Percentiles rank a stretch among this genome's conserved stretches.
phyloP scores from a whole-genome alignment of 2,329 filamentous ascomycete genomes.

The Penicillium sp. region DNA sequence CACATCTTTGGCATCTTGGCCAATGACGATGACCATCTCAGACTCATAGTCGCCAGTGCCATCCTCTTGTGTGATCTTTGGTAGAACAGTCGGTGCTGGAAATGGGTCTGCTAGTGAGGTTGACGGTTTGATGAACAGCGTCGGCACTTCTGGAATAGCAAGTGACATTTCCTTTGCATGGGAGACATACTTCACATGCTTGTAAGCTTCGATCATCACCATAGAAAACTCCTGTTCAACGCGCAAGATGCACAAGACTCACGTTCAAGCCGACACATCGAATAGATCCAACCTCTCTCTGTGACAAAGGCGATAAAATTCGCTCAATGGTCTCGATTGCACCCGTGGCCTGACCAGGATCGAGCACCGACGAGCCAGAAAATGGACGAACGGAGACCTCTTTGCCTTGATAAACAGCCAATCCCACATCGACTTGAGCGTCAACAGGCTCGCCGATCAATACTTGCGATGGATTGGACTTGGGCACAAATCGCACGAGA shows the following conservation, averaged over 20 bases:
- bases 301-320: slow-evolving; percentile 48
- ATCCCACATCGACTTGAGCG: slow-evolving; percentile 50
- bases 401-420: slow-evolving; percentile 50
- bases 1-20: slow-evolving; percentile 50
- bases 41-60: slow-evolving; percentile 56
- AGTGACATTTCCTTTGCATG: slow-evolving; percentile 51
- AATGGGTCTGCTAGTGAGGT: slow-evolving; percentile 52
- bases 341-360: slow-evolving; percentile 48
- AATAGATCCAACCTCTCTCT: slow-evolving; percentile 50
- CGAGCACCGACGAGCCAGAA: slow-evolving; percentile 53
- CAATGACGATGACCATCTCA: slow-evolving; percentile 54
- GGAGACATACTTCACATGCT: slow-evolving; percentile 38
- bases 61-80: slow-evolving; percentile 48
- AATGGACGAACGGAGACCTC: slow-evolving; percentile 54
- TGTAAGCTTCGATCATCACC: neutral
- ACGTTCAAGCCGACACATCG: slow-evolving; percentile 56
- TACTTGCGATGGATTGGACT: slow-evolving; percentile 44
- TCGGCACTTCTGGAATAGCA: slow-evolving; percentile 49
- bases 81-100: slow-evolving; percentile 46
- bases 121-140: slow-evolving; percentile 54
- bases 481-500: slow-evolving; percentile 55
- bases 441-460: slow-evolving; percentile 54
- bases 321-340: slow-evolving; percentile 30
- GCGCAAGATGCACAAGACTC: slow-evolving; percentile 9
- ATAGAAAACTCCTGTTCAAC: too few relatives aligned